Percentiles rank a stretch among this genome's conserved stretches.
These are phyloP conservation scores for Iris pallida DNA, from an alignment of 116 monocot genomes.

Conservation along the genomic window DNA sequence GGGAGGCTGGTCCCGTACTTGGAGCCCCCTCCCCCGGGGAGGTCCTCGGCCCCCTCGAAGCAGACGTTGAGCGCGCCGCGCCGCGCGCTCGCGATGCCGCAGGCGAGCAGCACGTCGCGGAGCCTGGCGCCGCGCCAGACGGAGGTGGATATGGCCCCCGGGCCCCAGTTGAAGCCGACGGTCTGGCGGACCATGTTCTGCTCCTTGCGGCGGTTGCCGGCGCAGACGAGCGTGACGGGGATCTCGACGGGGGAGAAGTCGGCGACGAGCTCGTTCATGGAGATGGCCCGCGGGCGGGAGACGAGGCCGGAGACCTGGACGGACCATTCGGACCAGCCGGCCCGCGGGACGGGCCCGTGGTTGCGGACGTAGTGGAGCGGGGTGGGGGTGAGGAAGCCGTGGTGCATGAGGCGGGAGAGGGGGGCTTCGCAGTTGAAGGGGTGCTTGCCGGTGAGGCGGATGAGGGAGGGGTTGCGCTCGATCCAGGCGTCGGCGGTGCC, in stretches of 20 bases:
- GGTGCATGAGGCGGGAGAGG: conserved; percentile 58
- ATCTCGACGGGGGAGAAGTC: conserved; percentile 52
- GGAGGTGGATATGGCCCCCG: conserved; percentile 67
- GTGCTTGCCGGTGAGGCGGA: conserved; percentile 95
- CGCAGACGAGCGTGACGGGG: conserved; percentile 91
- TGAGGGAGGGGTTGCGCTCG: conserved; percentile 63
- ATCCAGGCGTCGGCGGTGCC: conserved; percentile 77
- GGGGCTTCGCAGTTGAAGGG: conserved; percentile 93
- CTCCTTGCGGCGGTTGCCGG: conserved; percentile 94
- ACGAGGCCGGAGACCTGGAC: conserved; percentile 71
- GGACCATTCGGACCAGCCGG: conserved; percentile 58
- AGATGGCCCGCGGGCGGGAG: conserved; percentile 31
- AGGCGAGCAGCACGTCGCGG: conserved; percentile 55
- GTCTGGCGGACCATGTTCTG: conserved; percentile 86
- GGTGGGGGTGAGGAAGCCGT: conserved; percentile 86
- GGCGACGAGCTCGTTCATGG: conserved; percentile 57
- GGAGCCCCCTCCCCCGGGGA: conserved; percentile 82
- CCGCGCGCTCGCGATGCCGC: conserved; percentile 36
- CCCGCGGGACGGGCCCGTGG: conserved; percentile 78
- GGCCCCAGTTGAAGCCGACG: conserved; percentile 90
- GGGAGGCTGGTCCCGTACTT: conserved; percentile 84
- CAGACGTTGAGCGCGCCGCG: conserved; percentile 54
- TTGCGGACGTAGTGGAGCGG: conserved; percentile 92
- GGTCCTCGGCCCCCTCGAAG: conserved; percentile 88
- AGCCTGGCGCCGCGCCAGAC: conserved; percentile 83